A percentile compares a stretch with the other conserved stretches of the same genome.
Conservation (phyloP, 164 flowering plant species). For the grape (Vitis vinifera) region ASM3070453v1 NC_081811.1:26563001-26563500, state of each 20-base stretch:
- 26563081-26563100: too few relatives aligned
- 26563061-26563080: too few relatives aligned
- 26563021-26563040: too few relatives aligned
- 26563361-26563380: slow-evolving; percentile 63
- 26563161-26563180: too few relatives aligned
- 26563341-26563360: slow-evolving; percentile 87
- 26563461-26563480: neutral
- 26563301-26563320: slow-evolving; percentile 99
- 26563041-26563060: too few relatives aligned
- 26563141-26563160: too few relatives aligned
- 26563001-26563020: too few relatives aligned
- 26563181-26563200: too few relatives aligned
- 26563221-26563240: neutral
- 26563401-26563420: slow-evolving; percentile 63
- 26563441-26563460: slow-evolving; percentile 83
- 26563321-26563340: slow-evolving; percentile 90
- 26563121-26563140: too few relatives aligned
- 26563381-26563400: slow-evolving; percentile 46
- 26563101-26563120: too few relatives aligned
- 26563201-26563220: too few relatives aligned
- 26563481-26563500: slow-evolving; percentile 1
- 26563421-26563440: slow-evolving; percentile 96
- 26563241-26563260: neutral
- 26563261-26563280: neutral
- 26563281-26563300: slow-evolving; percentile 47